These are phyloP conservation scores for Penicillium hesseltinei DNA, from an alignment of 2,329 filamentous ascomycete genomes.

Conservation along the genomic window DNA sequence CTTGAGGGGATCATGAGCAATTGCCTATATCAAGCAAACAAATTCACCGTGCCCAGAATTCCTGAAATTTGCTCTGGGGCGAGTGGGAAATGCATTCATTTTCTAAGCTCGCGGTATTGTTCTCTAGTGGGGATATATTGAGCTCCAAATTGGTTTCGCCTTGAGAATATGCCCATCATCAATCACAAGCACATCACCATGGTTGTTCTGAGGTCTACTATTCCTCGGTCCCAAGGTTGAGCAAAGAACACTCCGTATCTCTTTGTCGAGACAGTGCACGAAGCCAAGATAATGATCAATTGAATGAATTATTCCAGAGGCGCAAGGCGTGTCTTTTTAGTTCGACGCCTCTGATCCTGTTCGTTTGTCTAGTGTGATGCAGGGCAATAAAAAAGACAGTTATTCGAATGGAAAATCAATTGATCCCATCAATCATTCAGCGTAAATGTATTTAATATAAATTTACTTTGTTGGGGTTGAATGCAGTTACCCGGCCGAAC, in stretches of 20 bases:
- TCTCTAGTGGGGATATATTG: not conserved
- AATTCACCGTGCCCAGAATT: not conserved
- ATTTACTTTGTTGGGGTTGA: not conserved
- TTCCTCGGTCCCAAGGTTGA: not conserved
- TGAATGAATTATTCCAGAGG: not conserved
- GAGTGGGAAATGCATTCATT: not conserved
- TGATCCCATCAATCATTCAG: not conserved
- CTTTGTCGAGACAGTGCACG: not conserved
- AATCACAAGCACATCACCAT: not conserved
- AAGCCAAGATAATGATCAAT: constrained; percentile 2
- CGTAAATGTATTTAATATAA: not conserved
- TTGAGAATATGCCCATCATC: not conserved
- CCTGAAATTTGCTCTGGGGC: not conserved
- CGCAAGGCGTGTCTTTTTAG: not conserved
- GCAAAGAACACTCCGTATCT: not conserved
- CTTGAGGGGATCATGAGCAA: constrained; percentile 57
- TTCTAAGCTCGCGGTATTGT: not conserved
- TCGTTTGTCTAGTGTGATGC: not conserved
- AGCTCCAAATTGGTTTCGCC: not conserved
- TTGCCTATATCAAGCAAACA: not conserved
- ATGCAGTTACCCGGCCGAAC: constrained; percentile 34
- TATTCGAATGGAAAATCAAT: not conserved
- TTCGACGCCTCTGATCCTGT: not conserved
- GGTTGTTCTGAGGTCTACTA: not conserved
- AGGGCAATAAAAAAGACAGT: not conserved